phyloP scores from a whole-genome alignment of 768 basidiomycete species.

The Mycena chlorophos region DNA sequence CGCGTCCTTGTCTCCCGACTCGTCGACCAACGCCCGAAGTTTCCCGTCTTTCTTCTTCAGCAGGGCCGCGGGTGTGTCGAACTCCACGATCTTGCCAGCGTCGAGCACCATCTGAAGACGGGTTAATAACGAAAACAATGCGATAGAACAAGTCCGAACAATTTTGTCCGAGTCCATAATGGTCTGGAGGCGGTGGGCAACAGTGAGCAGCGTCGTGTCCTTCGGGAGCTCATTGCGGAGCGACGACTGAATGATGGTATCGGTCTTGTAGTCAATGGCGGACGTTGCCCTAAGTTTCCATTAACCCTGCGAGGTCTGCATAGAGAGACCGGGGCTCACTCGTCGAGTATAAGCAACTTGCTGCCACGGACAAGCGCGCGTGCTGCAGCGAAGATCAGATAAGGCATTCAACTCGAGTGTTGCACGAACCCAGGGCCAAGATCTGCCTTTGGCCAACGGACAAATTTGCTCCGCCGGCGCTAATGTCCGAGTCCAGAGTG shows the following conservation, averaged over 20 bases:
- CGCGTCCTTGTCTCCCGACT: slow-evolving; percentile 53
- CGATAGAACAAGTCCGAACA: slow-evolving; percentile 27
- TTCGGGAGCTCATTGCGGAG: slow-evolving; percentile 39
- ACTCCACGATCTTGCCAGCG: slow-evolving; percentile 50
- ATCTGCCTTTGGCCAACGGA: slow-evolving; percentile 52
- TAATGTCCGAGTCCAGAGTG: slow-evolving; percentile 34
- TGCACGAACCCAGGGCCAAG: slow-evolving; percentile 42
- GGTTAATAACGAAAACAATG: background rate
- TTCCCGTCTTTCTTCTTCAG: slow-evolving; percentile 52
- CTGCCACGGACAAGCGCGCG: slow-evolving; percentile 23
- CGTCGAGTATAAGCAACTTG: slow-evolving; percentile 26
- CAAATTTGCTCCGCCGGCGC: slow-evolving; percentile 33
- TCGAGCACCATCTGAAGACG: slow-evolving; percentile 40
- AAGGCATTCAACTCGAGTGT: background rate
- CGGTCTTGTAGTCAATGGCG: slow-evolving; percentile 34
- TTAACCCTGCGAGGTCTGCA: slow-evolving; percentile 8
- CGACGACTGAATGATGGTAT: slow-evolving; percentile 44
- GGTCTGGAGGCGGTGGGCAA: slow-evolving; percentile 35
- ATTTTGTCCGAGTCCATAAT: slow-evolving; percentile 36
- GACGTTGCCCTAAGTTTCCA: background rate
- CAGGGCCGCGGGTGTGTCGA: slow-evolving; percentile 51
- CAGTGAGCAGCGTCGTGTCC: slow-evolving; percentile 32
- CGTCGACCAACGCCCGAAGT: slow-evolving; percentile 56
- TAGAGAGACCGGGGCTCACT: slow-evolving; percentile 2
- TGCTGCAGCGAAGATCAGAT: slow-evolving; percentile 1